phyloP scores from a whole-genome alignment of 139 green algal species.

The Micractinium sp. region DNA sequence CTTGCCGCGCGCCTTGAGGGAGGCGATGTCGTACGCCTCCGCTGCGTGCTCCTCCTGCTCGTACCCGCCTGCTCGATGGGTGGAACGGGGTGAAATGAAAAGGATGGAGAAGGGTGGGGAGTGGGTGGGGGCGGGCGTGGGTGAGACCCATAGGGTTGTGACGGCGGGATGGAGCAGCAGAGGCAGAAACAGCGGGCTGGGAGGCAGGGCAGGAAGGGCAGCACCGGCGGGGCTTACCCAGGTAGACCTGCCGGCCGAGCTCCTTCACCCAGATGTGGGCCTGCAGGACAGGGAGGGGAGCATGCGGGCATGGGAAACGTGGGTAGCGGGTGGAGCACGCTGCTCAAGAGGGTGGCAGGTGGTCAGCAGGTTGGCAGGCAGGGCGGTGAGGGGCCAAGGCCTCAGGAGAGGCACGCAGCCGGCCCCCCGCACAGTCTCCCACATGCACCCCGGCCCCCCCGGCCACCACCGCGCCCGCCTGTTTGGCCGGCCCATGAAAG shows the following conservation, averaged over 20 bases:
- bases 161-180: too few species aligned
- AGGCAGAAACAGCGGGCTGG: too few species aligned
- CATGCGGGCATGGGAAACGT: background rate
- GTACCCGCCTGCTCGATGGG: slow-evolving; percentile 50
- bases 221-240: slow-evolving; percentile 19
- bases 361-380: background rate
- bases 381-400: too few species aligned
- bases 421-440: too few species aligned
- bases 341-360: background rate
- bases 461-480: too few species aligned
- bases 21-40: slow-evolving; percentile 91
- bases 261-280: slow-evolving; percentile 91
- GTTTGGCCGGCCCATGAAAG: background rate
- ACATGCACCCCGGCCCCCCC: too few species aligned
- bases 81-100: too few species aligned
- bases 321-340: background rate
- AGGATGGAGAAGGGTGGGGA: too few species aligned
- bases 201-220: too few species aligned
- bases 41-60: slow-evolving; percentile 89
- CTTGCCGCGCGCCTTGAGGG: slow-evolving; percentile 82
- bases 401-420: too few species aligned
- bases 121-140: too few species aligned
- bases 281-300: background rate
- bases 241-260: slow-evolving; percentile 77
- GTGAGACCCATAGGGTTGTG: too few species aligned